Evolutionary conservation across 164 flowering plant genomes (phyloP).

Genomic region (Kalanchoe fedtschenkoi): DNA sequence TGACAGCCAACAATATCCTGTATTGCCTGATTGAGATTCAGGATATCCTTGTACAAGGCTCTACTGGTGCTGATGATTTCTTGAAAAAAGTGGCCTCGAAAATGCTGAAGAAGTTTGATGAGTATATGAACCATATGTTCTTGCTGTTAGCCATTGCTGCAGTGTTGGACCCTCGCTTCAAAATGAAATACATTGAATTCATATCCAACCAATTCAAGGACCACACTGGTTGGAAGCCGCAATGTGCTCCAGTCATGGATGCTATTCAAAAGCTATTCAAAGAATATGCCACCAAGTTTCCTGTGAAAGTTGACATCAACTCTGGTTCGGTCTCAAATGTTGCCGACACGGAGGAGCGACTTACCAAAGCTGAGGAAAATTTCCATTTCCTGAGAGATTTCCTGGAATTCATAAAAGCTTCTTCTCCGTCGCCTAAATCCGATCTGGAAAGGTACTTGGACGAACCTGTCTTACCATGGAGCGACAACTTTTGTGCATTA

Average conservation of each 20-base stretch:
- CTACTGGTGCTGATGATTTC: conserved; percentile 9
- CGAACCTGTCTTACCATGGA: conserved; percentile 11
- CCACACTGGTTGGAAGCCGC: background rate
- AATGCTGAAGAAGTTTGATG: conserved; percentile 9
- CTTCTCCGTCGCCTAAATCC: conserved; percentile 6
- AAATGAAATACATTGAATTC: conserved; percentile 12
- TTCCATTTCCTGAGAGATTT: background rate
- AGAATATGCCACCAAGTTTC: too few relatives aligned
- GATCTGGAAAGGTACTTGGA: conserved; percentile 13
- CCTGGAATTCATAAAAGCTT: background rate
- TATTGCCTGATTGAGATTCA: conserved; percentile 5
- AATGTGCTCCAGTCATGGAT: conserved; percentile 1
- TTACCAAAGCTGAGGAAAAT: background rate
- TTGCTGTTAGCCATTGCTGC: conserved; percentile 12
- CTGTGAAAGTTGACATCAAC: too few relatives aligned
- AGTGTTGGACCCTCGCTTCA: conserved; percentile 13
- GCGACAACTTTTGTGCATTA: conserved; percentile 13
- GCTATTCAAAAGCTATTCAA: conserved; percentile 1
- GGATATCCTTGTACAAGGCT: background rate
- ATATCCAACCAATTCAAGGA: background rate
- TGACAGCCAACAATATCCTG: conserved; percentile 9
- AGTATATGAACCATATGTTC: conserved; percentile 10
- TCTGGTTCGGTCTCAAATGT: too few relatives aligned
- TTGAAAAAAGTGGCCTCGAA: background rate
- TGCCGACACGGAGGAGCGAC: too few relatives aligned